Conservation (phyloP, 129 eudicot genomes). For the Artemisia argyi region DNA sequence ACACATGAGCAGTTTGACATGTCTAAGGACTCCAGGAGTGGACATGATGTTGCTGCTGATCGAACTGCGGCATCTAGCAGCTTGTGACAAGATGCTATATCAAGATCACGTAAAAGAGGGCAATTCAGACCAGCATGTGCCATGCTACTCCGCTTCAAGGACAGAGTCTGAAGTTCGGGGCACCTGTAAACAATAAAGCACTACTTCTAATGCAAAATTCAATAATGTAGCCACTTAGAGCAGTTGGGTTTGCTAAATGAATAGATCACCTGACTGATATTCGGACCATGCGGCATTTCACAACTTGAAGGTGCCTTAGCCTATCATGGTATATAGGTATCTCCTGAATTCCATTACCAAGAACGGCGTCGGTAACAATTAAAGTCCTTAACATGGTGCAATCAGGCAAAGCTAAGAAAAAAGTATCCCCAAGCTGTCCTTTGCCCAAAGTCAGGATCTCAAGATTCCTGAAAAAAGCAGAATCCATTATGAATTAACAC, state of each 20-base stretch:
- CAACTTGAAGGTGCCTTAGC: constrained; percentile 69
- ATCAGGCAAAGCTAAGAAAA: constrained; percentile 72
- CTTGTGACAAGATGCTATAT: constrained; percentile 97
- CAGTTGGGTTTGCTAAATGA: constrained; percentile 13
- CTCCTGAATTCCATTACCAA: constrained; percentile 92
- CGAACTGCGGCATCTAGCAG: constrained; percentile 97
- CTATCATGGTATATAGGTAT: constrained; percentile 75
- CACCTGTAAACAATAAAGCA: constrained; percentile 54
- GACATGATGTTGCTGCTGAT: constrained; percentile 84
- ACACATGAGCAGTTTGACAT: constrained; percentile 93
- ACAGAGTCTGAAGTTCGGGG: constrained; percentile 81
- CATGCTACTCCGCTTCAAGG: constrained; percentile 96
- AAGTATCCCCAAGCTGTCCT: constrained; percentile 81
- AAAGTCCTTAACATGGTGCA: constrained; percentile 76
- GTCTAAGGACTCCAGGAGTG: constrained; percentile 85
- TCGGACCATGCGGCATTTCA: constrained; percentile 89
- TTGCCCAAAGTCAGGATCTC: constrained; percentile 80
- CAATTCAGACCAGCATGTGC: constrained; percentile 88
- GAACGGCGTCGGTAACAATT: constrained; percentile 75
- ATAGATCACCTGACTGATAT: constrained; percentile 71
- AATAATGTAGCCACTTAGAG: not conserved
- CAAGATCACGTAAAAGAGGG: constrained; percentile 82
- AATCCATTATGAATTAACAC: no score
- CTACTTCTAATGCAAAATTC: constrained; percentile 14
- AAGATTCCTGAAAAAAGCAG: constrained; percentile 58